Percentiles rank a stretch among this genome's conserved stretches.
Conservation (phyloP, 768 basidiomycete species). For the Leccinum broughii region DNA sequence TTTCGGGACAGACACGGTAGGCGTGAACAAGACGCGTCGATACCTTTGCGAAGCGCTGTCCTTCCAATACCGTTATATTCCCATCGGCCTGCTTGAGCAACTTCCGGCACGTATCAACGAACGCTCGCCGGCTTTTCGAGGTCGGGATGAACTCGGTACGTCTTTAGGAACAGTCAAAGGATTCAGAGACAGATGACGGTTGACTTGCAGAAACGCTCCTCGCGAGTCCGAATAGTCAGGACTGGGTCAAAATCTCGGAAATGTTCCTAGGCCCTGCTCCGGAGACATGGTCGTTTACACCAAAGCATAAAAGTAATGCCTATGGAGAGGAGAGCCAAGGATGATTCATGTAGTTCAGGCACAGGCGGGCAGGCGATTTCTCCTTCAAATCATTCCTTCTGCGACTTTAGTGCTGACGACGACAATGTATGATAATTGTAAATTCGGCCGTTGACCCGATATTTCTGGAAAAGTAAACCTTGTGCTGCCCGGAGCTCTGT, state of each 20-base stretch:
- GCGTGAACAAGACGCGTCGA: conserved; percentile 87
- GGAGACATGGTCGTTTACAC: conserved; percentile 80
- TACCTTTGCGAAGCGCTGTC: conserved; percentile 95
- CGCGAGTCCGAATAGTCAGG: conserved; percentile 72
- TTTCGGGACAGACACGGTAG: conserved; percentile 85
- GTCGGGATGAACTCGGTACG: conserved; percentile 85
- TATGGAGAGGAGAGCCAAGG: conserved; percentile 66
- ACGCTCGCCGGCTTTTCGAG: conserved; percentile 82
- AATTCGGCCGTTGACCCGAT: background rate
- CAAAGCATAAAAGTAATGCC: conserved; percentile 94
- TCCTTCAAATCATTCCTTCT: background rate
- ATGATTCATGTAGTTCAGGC: conserved; percentile 30
- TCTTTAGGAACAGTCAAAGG: conserved; percentile 2
- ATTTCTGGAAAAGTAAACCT: background rate
- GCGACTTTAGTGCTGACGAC: background rate
- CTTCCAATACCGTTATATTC: conserved; percentile 95
- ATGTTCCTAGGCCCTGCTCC: conserved; percentile 93
- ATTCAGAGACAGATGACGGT: background rate
- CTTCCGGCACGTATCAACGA: conserved; percentile 87
- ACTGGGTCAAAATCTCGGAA: conserved; percentile 93
- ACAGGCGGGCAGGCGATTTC: background rate
- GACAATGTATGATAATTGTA: background rate
- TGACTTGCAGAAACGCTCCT: conserved; percentile 72
- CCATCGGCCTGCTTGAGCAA: conserved; percentile 85
- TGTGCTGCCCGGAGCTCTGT: background rate